Percentiles rank a stretch among this genome's conserved stretches.
These are phyloP conservation scores for Fusarium caatingaense DNA, from an alignment of 2,329 filamentous ascomycete species.

Conservation along the genomic window DNA sequence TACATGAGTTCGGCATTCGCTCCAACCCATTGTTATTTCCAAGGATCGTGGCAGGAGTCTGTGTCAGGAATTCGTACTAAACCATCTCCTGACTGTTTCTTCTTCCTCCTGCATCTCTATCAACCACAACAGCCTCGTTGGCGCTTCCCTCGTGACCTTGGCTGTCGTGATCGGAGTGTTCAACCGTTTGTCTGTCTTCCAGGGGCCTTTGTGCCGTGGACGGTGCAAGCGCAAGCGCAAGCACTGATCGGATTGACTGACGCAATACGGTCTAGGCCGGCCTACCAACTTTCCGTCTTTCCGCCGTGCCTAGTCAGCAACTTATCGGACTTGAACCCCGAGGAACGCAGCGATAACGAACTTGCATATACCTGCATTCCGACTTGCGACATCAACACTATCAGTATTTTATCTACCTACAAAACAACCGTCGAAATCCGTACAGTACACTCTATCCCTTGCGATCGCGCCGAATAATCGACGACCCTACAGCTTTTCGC, in stretches of 20 bases:
- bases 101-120: constrained; percentile 34
- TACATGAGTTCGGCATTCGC: constrained; percentile 5
- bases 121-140: constrained; percentile 33
- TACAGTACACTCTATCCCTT: not conserved
- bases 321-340: constrained; percentile 31
- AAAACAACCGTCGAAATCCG: not conserved
- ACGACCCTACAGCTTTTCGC: constrained; percentile 4
- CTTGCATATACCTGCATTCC: constrained; percentile 17
- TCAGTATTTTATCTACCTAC: not conserved
- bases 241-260: constrained; percentile 38
- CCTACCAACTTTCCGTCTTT: constrained; percentile 25
- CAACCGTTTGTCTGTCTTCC: constrained; percentile 21
- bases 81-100: constrained; percentile 41
- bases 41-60: constrained; percentile 43
- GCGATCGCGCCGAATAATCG: constrained; percentile 22
- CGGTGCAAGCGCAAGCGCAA: constrained; percentile 23
- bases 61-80: constrained; percentile 36
- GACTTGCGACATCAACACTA: constrained; percentile 10
- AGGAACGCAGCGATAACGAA: constrained; percentile 37
- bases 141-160: constrained; percentile 28
- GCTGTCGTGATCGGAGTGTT: constrained; percentile 25
- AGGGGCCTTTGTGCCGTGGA: constrained; percentile 42
- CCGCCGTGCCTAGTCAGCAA: constrained; percentile 39
- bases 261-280: constrained; percentile 40
- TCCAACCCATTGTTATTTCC: constrained; percentile 24